Evolutionary conservation across 257 asterid genomes (phyloP), one percentile per base, ranked within the genome.

Genomic region (Petunia secreta): DNA sequence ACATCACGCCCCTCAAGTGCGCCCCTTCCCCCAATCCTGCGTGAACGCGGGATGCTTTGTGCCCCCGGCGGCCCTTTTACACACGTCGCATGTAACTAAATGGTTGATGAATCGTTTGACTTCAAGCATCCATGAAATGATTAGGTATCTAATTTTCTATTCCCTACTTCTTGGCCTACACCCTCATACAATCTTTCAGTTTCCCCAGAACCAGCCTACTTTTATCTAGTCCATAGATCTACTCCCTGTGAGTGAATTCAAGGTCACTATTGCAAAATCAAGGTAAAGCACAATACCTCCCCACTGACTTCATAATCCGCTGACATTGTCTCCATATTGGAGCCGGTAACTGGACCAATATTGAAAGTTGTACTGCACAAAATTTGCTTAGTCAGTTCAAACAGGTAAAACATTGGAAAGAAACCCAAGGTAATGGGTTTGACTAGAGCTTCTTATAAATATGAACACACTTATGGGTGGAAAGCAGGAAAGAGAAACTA

Each of bases 261-360:
- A 77, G 78, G 46, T 66, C 63, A 77, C 68, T 7, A 39, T 63
- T 52, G 43, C 15, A 38, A 66, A 46, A 59, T 65, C 13, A 77
- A 81, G 8, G 75, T 44, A 57, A 64, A 62, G 68, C 44, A 63
- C 71, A 11, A 84, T 89, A 96, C 98, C 98, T 96, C 99, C 81
- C 99, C 99, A 79, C 89, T 91, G 87, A 84, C 87, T 86, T 96
- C 97, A 82, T 96, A 94, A 83, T 91, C 87, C 25, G 36, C 74
- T 52, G 85, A 77, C 83, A 90, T 62, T 78, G 63, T 63, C 83
- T 83, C 91, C 82, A 81, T 84, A 79, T 77, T 84, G 83, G 85
- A 71, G 79, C 86, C 89, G 79, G 87, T 86, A 83, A 88, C 89
- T 88, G 94, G 97, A 81, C 93, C 95, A 75, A 92, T 83, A 85